Evolutionary conservation across 2,329 filamentous ascomycete species (phyloP).

Genomic region (Diaporthe eres): DNA sequence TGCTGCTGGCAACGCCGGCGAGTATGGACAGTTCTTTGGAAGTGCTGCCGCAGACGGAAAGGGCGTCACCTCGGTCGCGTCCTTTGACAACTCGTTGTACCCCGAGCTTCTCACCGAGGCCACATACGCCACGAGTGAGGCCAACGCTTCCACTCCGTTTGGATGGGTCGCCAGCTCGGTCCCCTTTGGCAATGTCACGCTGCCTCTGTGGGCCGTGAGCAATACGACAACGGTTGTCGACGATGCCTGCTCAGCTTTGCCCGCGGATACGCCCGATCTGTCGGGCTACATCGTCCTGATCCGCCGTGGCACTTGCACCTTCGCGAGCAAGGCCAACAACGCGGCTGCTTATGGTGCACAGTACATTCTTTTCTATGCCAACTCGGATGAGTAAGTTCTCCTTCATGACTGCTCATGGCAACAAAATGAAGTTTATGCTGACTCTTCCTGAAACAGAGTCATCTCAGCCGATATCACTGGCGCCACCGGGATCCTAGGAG

Average conservation of each 20-base stretch:
- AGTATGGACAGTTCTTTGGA: constrained; percentile 44
- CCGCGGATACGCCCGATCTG: constrained; percentile 57
- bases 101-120: constrained; percentile 43
- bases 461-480: neutral
- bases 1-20: constrained; percentile 48
- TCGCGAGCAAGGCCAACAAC: constrained; percentile 54
- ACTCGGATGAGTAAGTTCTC: constrained; percentile 29
- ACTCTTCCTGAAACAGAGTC: neutral
- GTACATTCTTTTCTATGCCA: constrained; percentile 42
- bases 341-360: constrained; percentile 56
- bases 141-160: constrained; percentile 29
- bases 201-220: constrained; percentile 49
- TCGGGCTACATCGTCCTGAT: constrained; percentile 58
- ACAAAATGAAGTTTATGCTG: neutral
- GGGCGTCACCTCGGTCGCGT: constrained; percentile 46
- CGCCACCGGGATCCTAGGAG: constrained; percentile 38
- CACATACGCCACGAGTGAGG: constrained; percentile 39
- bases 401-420: neutral
- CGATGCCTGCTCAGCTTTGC: constrained; percentile 57
- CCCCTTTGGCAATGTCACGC: constrained; percentile 39
- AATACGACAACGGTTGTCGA: constrained; percentile 47
- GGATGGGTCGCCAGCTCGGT: constrained; percentile 42
- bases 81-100: constrained; percentile 45
- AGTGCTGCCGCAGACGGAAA: constrained; percentile 46
- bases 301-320: constrained; percentile 49